Evolutionary conservation across 352 stramenopile species (phyloP), one percentile per base, ranked within the genome.

Genomic region (Pythium brachiatum): DNA sequence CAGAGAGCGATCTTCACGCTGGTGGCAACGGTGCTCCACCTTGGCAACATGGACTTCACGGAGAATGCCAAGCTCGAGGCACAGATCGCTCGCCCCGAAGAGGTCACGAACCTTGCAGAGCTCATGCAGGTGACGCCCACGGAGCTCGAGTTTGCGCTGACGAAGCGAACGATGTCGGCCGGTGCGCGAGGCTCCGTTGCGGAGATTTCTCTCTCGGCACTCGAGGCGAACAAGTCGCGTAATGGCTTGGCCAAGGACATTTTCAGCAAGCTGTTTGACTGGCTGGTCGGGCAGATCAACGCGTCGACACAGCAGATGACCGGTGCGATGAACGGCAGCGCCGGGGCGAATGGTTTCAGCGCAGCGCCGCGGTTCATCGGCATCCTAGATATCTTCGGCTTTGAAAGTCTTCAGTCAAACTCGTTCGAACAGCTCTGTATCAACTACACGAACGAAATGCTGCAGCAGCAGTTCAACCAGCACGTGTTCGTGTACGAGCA

Each of bases 401-500:
- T 99, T 70, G 96, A 99, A 75, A 94, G 80, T 39, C 86, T 99
- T 56, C 79, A 97, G 64, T 75, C 88, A 29, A 97, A 97, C 69
- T 97, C 88, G 20, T 98, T 98, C 54, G 94, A 98, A 74, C 96
- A 99, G 63, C 77, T 98, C 12, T 98, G 94, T 68, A 98, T 98
- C 74, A 98, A 98, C 76, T 98, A 97, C 73, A 97, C 89, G 46
- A 98, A 98, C 69, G 94, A 98, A 69, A 98, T 97, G 90, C 74
- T 98, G 8, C 94, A 98, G 72, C 88, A 96, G 63, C 87, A 96
- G 62, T 97, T 96, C 73, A 98, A 98, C 75, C 89, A 98, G 73
- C 91, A 98, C 81, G 96, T 98, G 5, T 98, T 99, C 60, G 97
- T 98, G 66, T 92, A 98, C 57, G 97, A 99, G 68, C 96, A 99